Percentiles rank a stretch among this genome's conserved stretches.
Conservation (phyloP, 495 filamentous ascomycete genomes). For the Penicillium dipodomyicola region DNA sequence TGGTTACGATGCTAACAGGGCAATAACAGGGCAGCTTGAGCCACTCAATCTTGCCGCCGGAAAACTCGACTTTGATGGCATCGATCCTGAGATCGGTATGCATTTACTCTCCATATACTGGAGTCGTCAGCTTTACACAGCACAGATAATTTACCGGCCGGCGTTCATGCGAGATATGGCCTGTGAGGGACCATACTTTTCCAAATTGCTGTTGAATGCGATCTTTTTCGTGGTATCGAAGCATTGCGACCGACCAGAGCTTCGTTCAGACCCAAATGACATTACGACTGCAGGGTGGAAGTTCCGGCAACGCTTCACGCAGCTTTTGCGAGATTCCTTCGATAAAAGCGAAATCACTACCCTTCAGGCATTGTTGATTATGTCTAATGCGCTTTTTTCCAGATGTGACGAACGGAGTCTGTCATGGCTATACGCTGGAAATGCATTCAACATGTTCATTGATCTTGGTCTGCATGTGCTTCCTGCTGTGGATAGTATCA, state of each 20-base stretch:
- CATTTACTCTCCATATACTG: constrained; percentile 41
- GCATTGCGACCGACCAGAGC: constrained; percentile 29
- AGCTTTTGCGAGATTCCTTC: constrained; percentile 38
- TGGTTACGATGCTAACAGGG: neutral
- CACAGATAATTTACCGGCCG: constrained; percentile 33
- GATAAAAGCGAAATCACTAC: constrained; percentile 47
- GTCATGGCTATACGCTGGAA: constrained; percentile 47
- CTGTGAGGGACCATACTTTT: constrained; percentile 44
- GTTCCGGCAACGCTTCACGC: constrained; percentile 38
- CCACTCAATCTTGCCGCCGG: constrained; percentile 26
- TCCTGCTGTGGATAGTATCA: constrained; percentile 18
- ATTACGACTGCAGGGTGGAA: constrained; percentile 35
- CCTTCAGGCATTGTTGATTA: constrained; percentile 43
- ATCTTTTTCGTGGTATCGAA: constrained; percentile 46
- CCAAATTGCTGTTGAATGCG: constrained; percentile 46
- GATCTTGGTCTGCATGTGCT: constrained; percentile 46
- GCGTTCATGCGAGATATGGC: constrained; percentile 38
- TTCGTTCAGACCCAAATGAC: constrained; percentile 36
- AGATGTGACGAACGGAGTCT: constrained; percentile 41
- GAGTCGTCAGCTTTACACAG: constrained; percentile 39
- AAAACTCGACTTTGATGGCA: constrained; percentile 41
- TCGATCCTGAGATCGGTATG: constrained; percentile 39
- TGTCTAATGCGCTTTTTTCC: constrained; percentile 41
- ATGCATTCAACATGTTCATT: constrained; percentile 46
- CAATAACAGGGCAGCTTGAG: constrained; percentile 29